Evolutionary conservation across 2,329 filamentous ascomycete genomes (phyloP).

Genomic region (Phoma herbarum): DNA sequence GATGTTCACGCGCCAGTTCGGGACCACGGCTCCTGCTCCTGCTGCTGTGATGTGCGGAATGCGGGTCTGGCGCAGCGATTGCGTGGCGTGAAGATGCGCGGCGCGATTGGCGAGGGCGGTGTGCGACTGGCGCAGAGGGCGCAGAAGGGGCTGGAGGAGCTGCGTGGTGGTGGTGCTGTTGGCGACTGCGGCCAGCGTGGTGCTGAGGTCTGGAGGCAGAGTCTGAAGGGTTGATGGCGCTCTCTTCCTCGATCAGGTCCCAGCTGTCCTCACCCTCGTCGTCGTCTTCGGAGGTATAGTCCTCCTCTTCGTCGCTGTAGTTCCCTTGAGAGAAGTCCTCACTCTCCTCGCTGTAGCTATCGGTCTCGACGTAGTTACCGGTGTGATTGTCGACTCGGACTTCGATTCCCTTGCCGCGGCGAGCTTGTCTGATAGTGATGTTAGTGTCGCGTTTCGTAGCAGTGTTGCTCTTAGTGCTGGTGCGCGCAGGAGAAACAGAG

Average conservation of each 20-base stretch:
- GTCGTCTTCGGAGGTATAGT: slow-evolving; percentile 21
- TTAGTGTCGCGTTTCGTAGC: slow-evolving; percentile 48
- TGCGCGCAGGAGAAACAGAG: slow-evolving; percentile 40
- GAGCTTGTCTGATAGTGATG: slow-evolving; percentile 45
- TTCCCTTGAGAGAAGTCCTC: slow-evolving; percentile 29
- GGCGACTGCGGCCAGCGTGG: slow-evolving; percentile 14
- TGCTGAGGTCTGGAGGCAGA: slow-evolving; percentile 56
- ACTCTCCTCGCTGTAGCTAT: neutral
- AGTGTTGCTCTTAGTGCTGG: slow-evolving; percentile 20
- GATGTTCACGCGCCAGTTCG: slow-evolving; percentile 35
- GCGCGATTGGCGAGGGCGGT: slow-evolving; percentile 50
- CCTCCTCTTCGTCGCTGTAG: slow-evolving; percentile 39
- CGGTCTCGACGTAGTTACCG: slow-evolving; percentile 44
- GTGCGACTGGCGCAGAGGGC: slow-evolving; percentile 45
- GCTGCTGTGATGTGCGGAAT: slow-evolving; percentile 47
- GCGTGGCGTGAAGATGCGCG: slow-evolving; percentile 53
- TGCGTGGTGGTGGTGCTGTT: slow-evolving; percentile 30
- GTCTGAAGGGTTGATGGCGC: slow-evolving; percentile 57
- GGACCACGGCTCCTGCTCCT: slow-evolving; percentile 39
- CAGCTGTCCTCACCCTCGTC: neutral
- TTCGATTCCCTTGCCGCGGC: slow-evolving; percentile 50
- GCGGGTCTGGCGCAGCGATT: slow-evolving; percentile 42
- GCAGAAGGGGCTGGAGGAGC: slow-evolving; percentile 31
- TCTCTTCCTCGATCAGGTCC: slow-evolving; percentile 38
- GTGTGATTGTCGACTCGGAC: slow-evolving; percentile 47